Percentiles rank a stretch among this genome's conserved stretches.
These are phyloP conservation scores for Fusarium nematophilum DNA, from an alignment of 2,329 filamentous ascomycete genomes.

Conservation along the genomic window DNA sequence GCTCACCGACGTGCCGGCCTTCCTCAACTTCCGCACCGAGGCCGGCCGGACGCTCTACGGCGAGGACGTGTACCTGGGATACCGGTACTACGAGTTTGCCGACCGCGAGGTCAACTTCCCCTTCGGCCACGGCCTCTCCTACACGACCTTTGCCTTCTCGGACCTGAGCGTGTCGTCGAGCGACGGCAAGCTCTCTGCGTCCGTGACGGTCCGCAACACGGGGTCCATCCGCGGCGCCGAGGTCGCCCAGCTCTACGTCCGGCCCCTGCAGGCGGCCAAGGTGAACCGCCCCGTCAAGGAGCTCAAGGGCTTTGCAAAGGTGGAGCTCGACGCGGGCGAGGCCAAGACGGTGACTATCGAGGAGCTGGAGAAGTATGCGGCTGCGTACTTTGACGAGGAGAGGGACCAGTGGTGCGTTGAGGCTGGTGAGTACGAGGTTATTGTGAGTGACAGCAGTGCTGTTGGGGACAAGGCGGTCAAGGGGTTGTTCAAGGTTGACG, in stretches of 20 bases:
- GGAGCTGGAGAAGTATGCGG: slow-evolving; percentile 71
- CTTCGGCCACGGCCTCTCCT: slow-evolving; percentile 84
- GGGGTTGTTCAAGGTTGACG: slow-evolving; percentile 65
- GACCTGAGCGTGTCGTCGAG: slow-evolving; percentile 59
- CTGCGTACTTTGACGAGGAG: slow-evolving; percentile 78
- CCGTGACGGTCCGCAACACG: slow-evolving; percentile 69
- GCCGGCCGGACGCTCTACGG: slow-evolving; percentile 79
- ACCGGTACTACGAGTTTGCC: slow-evolving; percentile 82
- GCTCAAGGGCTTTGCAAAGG: slow-evolving; percentile 74
- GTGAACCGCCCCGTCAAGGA: slow-evolving; percentile 70
- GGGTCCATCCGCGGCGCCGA: slow-evolving; percentile 65
- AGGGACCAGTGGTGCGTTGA: slow-evolving; percentile 74
- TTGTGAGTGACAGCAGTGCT: slow-evolving; percentile 68
- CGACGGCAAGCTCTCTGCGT: slow-evolving; percentile 61
- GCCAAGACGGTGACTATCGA: slow-evolving; percentile 66
- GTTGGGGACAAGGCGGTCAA: slow-evolving; percentile 61
- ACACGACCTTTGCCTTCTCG: slow-evolving; percentile 74
- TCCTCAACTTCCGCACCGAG: slow-evolving; percentile 79
- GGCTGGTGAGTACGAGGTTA: slow-evolving; percentile 71
- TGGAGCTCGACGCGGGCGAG: slow-evolving; percentile 70
- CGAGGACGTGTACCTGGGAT: slow-evolving; percentile 84
- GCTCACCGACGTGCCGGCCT: slow-evolving; percentile 78
- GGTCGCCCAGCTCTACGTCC: slow-evolving; percentile 69
- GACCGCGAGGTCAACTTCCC: slow-evolving; percentile 75
- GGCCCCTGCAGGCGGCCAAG: slow-evolving; percentile 62